Conservation (phyloP, 2,329 filamentous ascomycete genomes). For the Apiospora saccharicola region DNA sequence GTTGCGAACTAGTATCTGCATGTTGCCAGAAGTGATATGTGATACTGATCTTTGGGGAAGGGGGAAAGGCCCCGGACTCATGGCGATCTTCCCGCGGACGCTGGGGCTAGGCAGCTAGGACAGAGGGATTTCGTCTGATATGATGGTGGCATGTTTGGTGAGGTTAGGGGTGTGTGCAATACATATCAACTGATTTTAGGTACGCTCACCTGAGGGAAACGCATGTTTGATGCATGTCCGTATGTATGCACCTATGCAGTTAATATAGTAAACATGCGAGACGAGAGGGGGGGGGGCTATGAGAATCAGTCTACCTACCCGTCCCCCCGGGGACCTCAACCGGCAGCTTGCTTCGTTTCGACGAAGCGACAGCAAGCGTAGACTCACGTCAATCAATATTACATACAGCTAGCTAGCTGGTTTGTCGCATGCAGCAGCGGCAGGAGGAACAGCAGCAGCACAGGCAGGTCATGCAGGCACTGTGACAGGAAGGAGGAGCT, state of each 20-base stretch:
- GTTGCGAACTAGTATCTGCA: not conserved
- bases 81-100: not conserved
- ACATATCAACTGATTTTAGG: not conserved
- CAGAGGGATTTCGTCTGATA: not conserved
- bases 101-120: not conserved
- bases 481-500: not conserved
- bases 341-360: not conserved
- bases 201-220: not conserved
- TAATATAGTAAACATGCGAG: not conserved
- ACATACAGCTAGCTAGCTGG: not conserved
- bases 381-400: not conserved
- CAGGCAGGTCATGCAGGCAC: not conserved
- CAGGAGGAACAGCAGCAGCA: not conserved
- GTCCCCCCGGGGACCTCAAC: not conserved
- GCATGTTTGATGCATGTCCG: not conserved
- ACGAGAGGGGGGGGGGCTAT: not conserved
- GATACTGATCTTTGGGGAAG: not conserved
- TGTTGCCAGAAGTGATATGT: not conserved
- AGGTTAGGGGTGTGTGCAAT: not conserved
- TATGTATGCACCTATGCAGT: not conserved
- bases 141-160: not conserved
- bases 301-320: not conserved
- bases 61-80: not conserved
- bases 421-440: not conserved
- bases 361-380: not conserved